Evolutionary conservation across 352 stramenopile species (phyloP), one percentile per base, ranked within the genome.

Genomic region (Plasmopara halstedii): DNA sequence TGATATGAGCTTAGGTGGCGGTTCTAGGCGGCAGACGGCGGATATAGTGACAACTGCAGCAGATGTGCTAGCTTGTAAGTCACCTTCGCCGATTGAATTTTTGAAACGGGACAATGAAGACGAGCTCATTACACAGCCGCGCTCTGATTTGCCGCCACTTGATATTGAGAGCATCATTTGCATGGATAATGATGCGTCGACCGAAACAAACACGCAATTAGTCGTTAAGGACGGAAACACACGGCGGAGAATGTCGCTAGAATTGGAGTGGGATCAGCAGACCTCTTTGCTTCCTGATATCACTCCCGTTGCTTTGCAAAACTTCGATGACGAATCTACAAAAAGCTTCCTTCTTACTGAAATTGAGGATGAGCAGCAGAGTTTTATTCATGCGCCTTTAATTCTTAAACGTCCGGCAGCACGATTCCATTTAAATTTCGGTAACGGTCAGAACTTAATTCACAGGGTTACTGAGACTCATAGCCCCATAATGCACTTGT

Each of bases 201-300:
- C 25, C 11, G 25, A 29, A 29, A 11, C 11, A 10, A 11, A 11
- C 1, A 29, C 5, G 29, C n/a, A 36, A 27, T 5, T 53, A 31
- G 22, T 22, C 0, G 21, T 31, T 29, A 22, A 5, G 20, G 40
- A 53, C 23, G 40, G 18, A 33, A 64, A 54, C 5, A 52, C 31
- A 9, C 40, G 41, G 21, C 47, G 49, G 19, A 58, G 50, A 34
- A 50, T 62, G 50, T 44, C 55, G 5, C 40, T 58, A 34, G 44
- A 60, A 33, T 38, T 62, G 41, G 45, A 40, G 43, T 68, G 55
- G 59, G 45, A 53, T 38, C 45, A 64, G 42, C 39, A 50, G 44
- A 18, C 34, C 37, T 14, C 49, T 26, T 50, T 42, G 7, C 22
- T 11, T 10, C 26, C 25, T 15, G 22, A 29, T 10, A 29, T 25